These are phyloP conservation scores for Cladosporium cucumerinum DNA, from an alignment of 2,329 filamentous ascomycete species.

Conservation along the genomic window DNA sequence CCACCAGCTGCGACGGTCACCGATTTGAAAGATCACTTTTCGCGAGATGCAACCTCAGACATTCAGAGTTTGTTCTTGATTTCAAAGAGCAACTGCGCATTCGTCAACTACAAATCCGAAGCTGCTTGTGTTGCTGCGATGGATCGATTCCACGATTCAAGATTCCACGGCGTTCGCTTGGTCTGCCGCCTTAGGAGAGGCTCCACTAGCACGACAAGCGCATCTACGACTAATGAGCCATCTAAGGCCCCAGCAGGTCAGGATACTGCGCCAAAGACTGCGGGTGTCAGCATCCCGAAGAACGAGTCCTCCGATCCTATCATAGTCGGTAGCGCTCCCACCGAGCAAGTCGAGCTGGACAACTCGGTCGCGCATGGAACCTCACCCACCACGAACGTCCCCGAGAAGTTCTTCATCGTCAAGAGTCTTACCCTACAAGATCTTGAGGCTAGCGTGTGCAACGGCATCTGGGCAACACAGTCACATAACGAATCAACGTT, in stretches of 20 bases:
- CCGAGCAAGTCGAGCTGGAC: too few relatives aligned
- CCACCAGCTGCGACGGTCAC: constrained; percentile 79
- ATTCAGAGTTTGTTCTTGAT: constrained; percentile 91
- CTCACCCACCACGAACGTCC: constrained; percentile 38
- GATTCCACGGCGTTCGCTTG: constrained; percentile 78
- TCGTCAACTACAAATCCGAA: constrained; percentile 90
- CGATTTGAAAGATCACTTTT: constrained; percentile 87
- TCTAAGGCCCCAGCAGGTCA: background rate
- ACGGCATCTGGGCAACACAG: constrained; percentile 90
- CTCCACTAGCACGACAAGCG: constrained; percentile 20
- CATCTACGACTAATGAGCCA: constrained; percentile 17
- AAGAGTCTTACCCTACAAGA: constrained; percentile 92
- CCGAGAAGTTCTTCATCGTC: constrained; percentile 83
- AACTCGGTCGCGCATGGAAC: background rate
- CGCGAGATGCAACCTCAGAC: constrained; percentile 67
- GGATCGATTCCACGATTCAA: constrained; percentile 82
- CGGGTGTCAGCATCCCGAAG: background rate
- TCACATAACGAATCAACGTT: constrained; percentile 83
- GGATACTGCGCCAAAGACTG: background rate
- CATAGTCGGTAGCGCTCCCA: constrained; percentile 11
- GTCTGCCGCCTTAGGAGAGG: constrained; percentile 73
- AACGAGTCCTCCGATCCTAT: constrained; percentile 1
- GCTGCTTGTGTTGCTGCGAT: constrained; percentile 71
- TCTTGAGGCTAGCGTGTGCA: constrained; percentile 80
- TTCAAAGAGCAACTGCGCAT: constrained; percentile 94